Conservation (phyloP, 2,329 filamentous ascomycete species). For the Celoporthe dispersa region DNA sequence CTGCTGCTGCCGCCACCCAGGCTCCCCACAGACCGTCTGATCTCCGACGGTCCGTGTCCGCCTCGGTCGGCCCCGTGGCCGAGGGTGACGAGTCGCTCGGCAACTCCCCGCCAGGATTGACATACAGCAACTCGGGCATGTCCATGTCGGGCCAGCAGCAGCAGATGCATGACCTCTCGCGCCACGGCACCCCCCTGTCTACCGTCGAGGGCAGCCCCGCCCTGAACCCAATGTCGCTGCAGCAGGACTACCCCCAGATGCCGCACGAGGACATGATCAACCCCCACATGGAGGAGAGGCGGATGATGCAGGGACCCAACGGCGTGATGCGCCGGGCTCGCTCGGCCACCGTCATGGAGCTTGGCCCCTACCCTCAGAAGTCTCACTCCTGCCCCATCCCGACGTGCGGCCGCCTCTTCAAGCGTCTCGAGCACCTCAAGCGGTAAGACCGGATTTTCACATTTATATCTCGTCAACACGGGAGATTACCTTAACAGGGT, state of each 20-base stretch:
- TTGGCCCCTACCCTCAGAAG: conserved; percentile 95
- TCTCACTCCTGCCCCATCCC: conserved; percentile 99
- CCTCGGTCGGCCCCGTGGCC: conserved; percentile 78
- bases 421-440: conserved; percentile 98
- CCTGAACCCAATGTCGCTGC: conserved; percentile 70
- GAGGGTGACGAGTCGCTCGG: conserved; percentile 80
- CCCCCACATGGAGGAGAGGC: conserved; percentile 65
- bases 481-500: conserved; percentile 42
- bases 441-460: conserved; percentile 69
- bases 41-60: conserved; percentile 86
- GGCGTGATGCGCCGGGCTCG: conserved; percentile 87
- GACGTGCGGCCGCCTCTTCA: conserved; percentile 95
- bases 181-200: conserved; percentile 88
- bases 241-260: conserved; percentile 71
- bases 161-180: conserved; percentile 79
- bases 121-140: conserved; percentile 72
- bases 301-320: conserved; percentile 71
- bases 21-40: conserved; percentile 76
- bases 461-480: conserved; percentile 44
- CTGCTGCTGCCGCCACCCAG: conserved; percentile 60
- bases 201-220: conserved; percentile 82
- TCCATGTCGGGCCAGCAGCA: conserved; percentile 70
- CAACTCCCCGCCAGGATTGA: conserved; percentile 78
- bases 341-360: conserved; percentile 94
- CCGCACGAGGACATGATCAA: conserved; percentile 65